Percentiles rank a stretch among this genome's conserved stretches.
Conservation (phyloP, 2,329 filamentous ascomycete genomes). For the Penicillium hordei region DNA sequence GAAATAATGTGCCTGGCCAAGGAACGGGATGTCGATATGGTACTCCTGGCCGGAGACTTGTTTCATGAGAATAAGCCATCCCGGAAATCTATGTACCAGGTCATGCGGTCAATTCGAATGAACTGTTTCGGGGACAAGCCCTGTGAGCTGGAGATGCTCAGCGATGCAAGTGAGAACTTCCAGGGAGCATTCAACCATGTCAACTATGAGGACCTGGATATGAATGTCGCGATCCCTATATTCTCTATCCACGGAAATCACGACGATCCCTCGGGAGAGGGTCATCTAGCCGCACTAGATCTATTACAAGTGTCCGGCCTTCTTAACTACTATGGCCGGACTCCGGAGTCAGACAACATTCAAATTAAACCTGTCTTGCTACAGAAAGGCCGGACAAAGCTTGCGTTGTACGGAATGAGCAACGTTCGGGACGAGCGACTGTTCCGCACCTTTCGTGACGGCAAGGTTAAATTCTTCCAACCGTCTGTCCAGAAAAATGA, state of each 20-base stretch:
- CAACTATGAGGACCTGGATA: slow-evolving; percentile 96
- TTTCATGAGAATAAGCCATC: slow-evolving; percentile 99
- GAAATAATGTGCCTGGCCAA: slow-evolving; percentile 90
- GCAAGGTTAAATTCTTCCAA: slow-evolving; percentile 90
- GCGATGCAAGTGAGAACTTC: slow-evolving; percentile 88
- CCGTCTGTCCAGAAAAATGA: slow-evolving; percentile 76
- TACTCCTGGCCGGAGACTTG: slow-evolving; percentile 87
- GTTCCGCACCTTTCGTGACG: slow-evolving; percentile 88
- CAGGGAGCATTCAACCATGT: slow-evolving; percentile 87
- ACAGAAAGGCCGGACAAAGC: slow-evolving; percentile 89
- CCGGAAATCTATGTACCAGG: slow-evolving; percentile 92
- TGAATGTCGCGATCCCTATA: slow-evolving; percentile 94
- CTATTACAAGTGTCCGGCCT: slow-evolving; percentile 86
- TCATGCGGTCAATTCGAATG: slow-evolving; percentile 89
- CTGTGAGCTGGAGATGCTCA: slow-evolving; percentile 90
- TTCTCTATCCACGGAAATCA: slow-evolving; percentile 99
- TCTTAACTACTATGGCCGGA: slow-evolving; percentile 93
- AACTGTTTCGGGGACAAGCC: slow-evolving; percentile 95
- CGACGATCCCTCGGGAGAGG: slow-evolving; percentile 96
- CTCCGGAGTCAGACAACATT: slow-evolving; percentile 90
- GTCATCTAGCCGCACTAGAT: slow-evolving; percentile 86
- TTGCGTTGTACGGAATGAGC: slow-evolving; percentile 90
- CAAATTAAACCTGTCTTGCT: slow-evolving; percentile 86
- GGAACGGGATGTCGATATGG: slow-evolving; percentile 93
- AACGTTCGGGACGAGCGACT: slow-evolving; percentile 95